phyloP scores from a whole-genome alignment of 345 rosid genomes.

The Melaleuca quinquenervia region DNA sequence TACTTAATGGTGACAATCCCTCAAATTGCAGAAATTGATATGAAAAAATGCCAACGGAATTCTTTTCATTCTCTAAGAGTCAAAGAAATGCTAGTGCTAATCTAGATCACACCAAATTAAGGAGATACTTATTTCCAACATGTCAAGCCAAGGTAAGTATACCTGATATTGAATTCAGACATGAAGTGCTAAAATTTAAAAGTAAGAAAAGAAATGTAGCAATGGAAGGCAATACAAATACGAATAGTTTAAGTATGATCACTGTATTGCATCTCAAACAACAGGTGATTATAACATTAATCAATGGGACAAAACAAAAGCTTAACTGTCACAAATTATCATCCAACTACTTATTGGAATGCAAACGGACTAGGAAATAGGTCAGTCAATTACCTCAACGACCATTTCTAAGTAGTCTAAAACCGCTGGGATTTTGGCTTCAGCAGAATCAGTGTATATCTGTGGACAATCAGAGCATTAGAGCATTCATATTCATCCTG shows the following conservation, averaged over 20 bases:
- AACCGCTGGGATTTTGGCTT: conserved; percentile 89
- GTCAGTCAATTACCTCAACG: conserved; percentile 49
- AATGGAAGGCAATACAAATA: neutral
- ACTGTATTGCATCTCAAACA: neutral
- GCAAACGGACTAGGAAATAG: neutral
- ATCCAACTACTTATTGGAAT: neutral
- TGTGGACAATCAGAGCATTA: conserved; percentile 13
- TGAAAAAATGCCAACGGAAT: neutral
- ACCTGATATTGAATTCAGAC: neutral
- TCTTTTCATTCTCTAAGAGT: neutral
- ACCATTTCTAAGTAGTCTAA: conserved; percentile 73
- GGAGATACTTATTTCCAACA: neutral
- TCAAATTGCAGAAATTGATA: neutral
- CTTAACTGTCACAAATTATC: neutral
- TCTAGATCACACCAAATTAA: neutral
- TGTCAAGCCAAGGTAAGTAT: neutral
- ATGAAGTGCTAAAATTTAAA: neutral
- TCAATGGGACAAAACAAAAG: neutral
- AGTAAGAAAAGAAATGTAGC: neutral
- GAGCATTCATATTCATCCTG: neutral
- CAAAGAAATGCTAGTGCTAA: neutral
- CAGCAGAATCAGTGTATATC: conserved; percentile 91
- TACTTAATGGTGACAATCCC: neutral
- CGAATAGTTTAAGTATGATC: neutral
- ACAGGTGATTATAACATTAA: neutral